Evolutionary conservation across 495 filamentous ascomycete genomes (phyloP).

Genomic region (Aspergillus carlsbadensis): DNA sequence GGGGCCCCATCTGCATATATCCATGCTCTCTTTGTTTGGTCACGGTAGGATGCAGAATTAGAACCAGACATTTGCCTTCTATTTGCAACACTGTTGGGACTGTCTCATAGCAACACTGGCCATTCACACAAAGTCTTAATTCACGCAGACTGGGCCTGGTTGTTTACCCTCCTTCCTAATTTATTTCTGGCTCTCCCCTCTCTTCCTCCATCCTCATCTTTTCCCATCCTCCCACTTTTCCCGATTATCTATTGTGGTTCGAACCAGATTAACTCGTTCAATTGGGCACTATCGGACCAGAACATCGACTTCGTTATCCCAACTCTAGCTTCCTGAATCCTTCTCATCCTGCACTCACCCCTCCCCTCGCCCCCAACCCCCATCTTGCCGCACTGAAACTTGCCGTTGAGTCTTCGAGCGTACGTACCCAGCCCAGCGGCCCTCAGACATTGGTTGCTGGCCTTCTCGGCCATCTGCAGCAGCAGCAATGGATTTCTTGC

Average conservation of each 20-base stretch:
- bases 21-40: too few relatives aligned
- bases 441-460: background rate
- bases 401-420: background rate
- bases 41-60: background rate
- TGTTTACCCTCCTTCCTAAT: too few relatives aligned
- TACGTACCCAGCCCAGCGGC: background rate
- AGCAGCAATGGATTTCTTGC: conserved; percentile 13
- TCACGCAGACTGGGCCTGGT: too few relatives aligned
- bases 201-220: background rate
- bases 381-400: background rate
- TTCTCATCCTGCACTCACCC: background rate
- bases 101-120: background rate
- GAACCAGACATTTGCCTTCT: background rate
- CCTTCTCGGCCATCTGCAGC: background rate
- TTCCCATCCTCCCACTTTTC: background rate
- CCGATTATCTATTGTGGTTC: background rate
- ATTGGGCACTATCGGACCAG: too few relatives aligned
- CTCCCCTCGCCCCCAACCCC: too few relatives aligned
- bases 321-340: background rate
- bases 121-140: background rate
- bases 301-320: too few relatives aligned
- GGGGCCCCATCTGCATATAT: too few relatives aligned
- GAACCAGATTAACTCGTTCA: too few relatives aligned
- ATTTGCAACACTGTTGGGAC: background rate
- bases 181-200: too few relatives aligned